Evolutionary conservation across 352 stramenopile genomes (phyloP), one percentile per base, ranked within the genome.

Genomic region (Phytophthora citricola): DNA sequence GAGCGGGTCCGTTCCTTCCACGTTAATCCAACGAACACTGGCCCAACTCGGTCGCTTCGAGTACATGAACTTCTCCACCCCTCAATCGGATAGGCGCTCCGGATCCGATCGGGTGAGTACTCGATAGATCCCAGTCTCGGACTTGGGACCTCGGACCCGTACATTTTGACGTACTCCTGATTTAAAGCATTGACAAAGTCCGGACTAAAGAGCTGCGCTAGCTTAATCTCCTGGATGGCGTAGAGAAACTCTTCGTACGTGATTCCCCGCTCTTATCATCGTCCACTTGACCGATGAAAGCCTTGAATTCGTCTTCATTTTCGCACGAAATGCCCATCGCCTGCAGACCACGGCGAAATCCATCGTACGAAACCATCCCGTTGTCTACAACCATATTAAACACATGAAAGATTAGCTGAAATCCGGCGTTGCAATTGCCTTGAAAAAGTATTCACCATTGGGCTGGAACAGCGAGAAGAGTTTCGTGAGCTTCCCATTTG

Each of bases 211-310:
- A 97, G 80, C 43, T 96, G 86, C 15, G 88, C 88, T 39, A 96
- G 58, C 66, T 97, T 97, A 59, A 97, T 92, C 66, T 93, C 89
- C 43, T 96, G 89, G 26, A 97, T 87, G n/a, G 85, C 87, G 38
- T 89, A 85, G 52, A 92, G 71, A 70, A 97, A 97, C 53, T 97
- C 88, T 22, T 89, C 75, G 67, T 90, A 94, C 40, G 86, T 87
- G 62, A 97, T 96, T 27, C 84, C 80, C 87, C 87, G 71, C 89
- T 93, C 47, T 84, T 71, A 50, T 97, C 86, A 52, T 92, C 78
- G 59, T 97, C 87, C 8, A 95, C 75, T 53, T 93, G 89, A 0
- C 75, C 45, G 26, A 95, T 89, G 61, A 96, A 93, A 5, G 68
- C 62, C 10, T 75, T 73, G 40, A 95, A 94, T 49, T 88, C 75